A percentile compares a stretch with the other conserved stretches of the same genome.
phyloP scores from a whole-genome alignment of 192 early-diverging fungal genomes.

The Obelidium mucronatum region DNA sequence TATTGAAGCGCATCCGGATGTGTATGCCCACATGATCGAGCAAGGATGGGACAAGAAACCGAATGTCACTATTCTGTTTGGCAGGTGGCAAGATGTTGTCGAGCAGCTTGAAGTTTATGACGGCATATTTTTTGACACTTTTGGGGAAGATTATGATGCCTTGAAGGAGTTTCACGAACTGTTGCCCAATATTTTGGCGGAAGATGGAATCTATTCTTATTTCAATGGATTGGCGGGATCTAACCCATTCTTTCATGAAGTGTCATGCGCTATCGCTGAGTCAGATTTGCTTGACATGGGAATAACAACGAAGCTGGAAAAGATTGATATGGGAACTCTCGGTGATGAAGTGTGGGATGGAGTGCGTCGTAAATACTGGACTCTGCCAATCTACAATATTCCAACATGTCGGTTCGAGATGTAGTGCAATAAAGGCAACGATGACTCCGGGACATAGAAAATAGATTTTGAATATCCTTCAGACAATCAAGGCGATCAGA shows the following conservation, averaged over 20 bases:
- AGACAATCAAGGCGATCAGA: too few relatives aligned
- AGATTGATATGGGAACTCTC: conserved; percentile 76
- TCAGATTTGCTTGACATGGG: conserved; percentile 84
- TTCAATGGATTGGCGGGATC: conserved; percentile 96
- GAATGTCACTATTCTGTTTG: conserved; percentile 85
- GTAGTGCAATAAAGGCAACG: too few relatives aligned
- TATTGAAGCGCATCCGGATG: conserved; percentile 97
- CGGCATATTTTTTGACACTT: conserved; percentile 84
- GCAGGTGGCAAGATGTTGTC: conserved; percentile 87
- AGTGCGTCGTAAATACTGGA: conserved; percentile 80
- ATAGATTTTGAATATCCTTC: too few relatives aligned
- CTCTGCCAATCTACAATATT: conserved; percentile 74
- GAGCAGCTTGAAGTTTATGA: conserved; percentile 81
- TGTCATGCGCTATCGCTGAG: conserved; percentile 86
- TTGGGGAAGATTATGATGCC: conserved; percentile 77
- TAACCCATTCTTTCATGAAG: conserved; percentile 96
- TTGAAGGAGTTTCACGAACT: conserved; percentile 75
- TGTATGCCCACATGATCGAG: conserved; percentile 84
- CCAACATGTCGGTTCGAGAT: conserved; percentile 69
- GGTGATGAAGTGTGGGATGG: conserved; percentile 91
- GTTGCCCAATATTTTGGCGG: conserved; percentile 63
- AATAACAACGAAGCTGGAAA: conserved; percentile 74
- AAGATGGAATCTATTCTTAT: conserved; percentile 87
- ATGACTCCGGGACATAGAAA: too few relatives aligned
- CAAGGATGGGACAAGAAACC: conserved; percentile 88